Conservation (phyloP, 352 stramenopile species). For the Globisporangium viniferum region DNA sequence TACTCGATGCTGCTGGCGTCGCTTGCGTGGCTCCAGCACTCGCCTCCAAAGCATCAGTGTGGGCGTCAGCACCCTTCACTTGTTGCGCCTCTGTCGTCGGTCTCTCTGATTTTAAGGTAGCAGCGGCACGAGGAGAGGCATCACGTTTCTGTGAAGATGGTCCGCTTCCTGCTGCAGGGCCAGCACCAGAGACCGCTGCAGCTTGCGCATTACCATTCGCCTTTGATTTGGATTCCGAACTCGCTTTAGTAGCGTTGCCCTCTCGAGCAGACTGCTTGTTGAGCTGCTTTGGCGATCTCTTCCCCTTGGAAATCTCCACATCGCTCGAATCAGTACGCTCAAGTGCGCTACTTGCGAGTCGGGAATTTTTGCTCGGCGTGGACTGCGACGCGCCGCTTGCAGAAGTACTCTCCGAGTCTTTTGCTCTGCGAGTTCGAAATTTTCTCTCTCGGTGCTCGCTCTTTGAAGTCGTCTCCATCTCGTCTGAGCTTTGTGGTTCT, state of each 20-base stretch:
- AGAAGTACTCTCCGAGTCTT: background rate
- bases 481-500: slow-evolving; percentile 6
- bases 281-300: slow-evolving; percentile 15
- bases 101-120: background rate
- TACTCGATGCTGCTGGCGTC: background rate
- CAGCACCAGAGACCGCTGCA: background rate
- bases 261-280: slow-evolving; percentile 10
- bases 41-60: background rate
- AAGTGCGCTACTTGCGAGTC: background rate
- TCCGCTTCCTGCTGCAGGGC: background rate
- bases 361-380: background rate
- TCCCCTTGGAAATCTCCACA: slow-evolving; percentile 12
- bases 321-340: slow-evolving; percentile 16
- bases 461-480: background rate
- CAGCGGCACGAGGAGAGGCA: background rate
- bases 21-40: background rate
- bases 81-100: background rate
- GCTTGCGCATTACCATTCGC: background rate
- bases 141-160: background rate
- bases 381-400: background rate
- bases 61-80: background rate
- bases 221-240: slow-evolving; percentile 1
- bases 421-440: slow-evolving; percentile 4
- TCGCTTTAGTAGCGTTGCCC: slow-evolving; percentile 1
- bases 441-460: background rate